These are phyloP conservation scores for Saraca asoca DNA, from an alignment of 331 rosid species.

Conservation along the genomic window DNA sequence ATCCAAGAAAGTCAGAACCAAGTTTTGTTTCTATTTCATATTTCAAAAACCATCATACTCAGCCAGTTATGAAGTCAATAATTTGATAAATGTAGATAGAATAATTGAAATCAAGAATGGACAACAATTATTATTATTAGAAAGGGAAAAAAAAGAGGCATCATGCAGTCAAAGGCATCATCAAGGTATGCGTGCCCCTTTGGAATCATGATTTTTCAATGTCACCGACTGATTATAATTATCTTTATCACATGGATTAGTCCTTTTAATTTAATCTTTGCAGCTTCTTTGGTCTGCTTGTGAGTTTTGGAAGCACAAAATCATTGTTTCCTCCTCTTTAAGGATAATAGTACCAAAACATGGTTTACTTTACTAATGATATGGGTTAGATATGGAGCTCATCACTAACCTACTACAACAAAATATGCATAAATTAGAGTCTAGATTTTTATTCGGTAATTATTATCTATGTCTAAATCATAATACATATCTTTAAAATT, in stretches of 20 bases:
- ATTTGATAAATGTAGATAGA: not conserved
- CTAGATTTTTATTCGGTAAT: too few relatives aligned
- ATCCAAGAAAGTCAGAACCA: conserved; percentile 34
- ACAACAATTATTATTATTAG: not conserved
- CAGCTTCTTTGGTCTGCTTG: not conserved
- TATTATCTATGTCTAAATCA: too few relatives aligned
- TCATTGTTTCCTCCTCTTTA: too few relatives aligned
- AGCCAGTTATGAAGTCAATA: conserved; percentile 30
- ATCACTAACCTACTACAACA: too few relatives aligned
- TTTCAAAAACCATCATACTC: conserved; percentile 23
- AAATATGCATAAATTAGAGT: too few relatives aligned
- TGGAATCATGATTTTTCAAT: conserved; percentile 35
- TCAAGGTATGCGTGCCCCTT: conserved; percentile 36
- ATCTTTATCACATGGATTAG: not conserved
- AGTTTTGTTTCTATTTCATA: conserved; percentile 10
- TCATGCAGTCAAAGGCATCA: conserved; percentile 51
- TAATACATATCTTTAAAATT: too few relatives aligned
- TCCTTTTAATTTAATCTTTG: conserved; percentile 5
- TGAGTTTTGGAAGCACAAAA: too few relatives aligned
- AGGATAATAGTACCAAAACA: too few relatives aligned
- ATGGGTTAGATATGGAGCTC: too few relatives aligned
- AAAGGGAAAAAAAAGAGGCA: not conserved
- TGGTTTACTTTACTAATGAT: too few relatives aligned
- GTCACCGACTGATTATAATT: not conserved
- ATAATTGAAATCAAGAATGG: conserved; percentile 11